Evolutionary conservation across 2,329 filamentous ascomycete genomes (phyloP).

Genomic region (Sporothrix protearum): DNA sequence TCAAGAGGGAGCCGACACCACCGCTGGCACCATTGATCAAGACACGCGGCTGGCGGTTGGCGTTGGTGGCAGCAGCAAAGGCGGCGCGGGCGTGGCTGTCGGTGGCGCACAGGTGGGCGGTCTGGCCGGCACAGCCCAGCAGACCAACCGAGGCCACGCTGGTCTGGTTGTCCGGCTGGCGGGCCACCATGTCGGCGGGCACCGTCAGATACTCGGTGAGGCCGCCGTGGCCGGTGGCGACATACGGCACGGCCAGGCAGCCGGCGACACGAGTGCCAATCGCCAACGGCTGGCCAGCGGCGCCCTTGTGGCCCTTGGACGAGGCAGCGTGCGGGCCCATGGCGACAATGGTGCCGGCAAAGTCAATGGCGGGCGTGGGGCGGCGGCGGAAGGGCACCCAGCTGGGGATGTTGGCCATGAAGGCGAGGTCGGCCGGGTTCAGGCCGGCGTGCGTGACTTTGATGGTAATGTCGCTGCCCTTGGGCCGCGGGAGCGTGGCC

Average conservation of each 20-base stretch:
- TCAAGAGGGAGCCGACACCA: slow-evolving; percentile 46
- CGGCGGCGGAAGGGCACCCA: slow-evolving; percentile 35
- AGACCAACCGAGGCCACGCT: slow-evolving; percentile 30
- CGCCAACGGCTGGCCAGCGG: slow-evolving; percentile 21
- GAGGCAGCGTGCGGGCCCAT: slow-evolving; percentile 28
- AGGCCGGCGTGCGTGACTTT: slow-evolving; percentile 37
- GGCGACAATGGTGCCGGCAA: slow-evolving; percentile 36
- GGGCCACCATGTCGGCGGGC: slow-evolving; percentile 33
- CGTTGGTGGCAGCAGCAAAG: slow-evolving; percentile 30
- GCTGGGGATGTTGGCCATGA: slow-evolving; percentile 34
- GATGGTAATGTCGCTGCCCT: slow-evolving; percentile 32
- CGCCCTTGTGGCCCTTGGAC: neutral
- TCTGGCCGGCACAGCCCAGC: slow-evolving; percentile 38
- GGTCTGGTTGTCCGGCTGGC: slow-evolving; percentile 29
- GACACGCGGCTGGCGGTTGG: slow-evolving; percentile 36
- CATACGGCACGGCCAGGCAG: slow-evolving; percentile 32
- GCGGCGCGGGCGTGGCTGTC: slow-evolving; percentile 28
- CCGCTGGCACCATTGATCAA: slow-evolving; percentile 52
- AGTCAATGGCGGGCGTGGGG: slow-evolving; percentile 37
- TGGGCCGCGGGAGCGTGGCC: slow-evolving; percentile 20
- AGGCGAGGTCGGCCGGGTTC: slow-evolving; percentile 39
- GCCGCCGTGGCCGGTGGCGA: slow-evolving; percentile 34
- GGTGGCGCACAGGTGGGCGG: slow-evolving; percentile 33
- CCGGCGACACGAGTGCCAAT: slow-evolving; percentile 35
- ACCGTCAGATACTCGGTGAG: slow-evolving; percentile 39